These are phyloP conservation scores for Nyssa sinensis DNA, from an alignment of 148 eudicot species.

Conservation along the genomic window DNA sequence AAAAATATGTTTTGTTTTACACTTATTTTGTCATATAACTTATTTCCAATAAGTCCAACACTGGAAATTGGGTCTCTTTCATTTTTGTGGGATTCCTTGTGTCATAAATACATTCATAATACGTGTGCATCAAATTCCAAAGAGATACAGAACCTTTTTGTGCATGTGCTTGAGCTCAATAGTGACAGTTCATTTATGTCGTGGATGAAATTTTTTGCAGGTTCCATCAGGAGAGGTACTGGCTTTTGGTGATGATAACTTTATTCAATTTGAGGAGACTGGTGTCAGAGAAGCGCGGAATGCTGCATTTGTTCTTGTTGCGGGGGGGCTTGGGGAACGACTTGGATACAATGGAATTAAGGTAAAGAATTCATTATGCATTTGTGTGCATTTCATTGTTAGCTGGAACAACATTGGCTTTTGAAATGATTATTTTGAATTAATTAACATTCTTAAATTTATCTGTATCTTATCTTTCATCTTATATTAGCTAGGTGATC, in stretches of 20 bases:
- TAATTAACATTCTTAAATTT: background rate
- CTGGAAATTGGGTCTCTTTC: background rate
- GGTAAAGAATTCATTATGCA: conserved; percentile 38
- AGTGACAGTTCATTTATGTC: background rate
- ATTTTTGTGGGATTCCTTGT: background rate
- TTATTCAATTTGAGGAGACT: conserved; percentile 70
- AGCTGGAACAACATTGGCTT: background rate
- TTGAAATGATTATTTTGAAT: background rate
- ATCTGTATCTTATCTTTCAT: too few species aligned
- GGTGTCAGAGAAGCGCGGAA: conserved; percentile 79
- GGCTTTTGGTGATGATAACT: conserved; percentile 72
- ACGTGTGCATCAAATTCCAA: background rate
- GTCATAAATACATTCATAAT: background rate
- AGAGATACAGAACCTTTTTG: background rate
- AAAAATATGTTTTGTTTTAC: background rate
- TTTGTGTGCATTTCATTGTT: background rate
- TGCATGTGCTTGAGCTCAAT: conserved; percentile 5
- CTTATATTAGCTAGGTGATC: background rate
- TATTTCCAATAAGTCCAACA: background rate
- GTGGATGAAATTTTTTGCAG: conserved; percentile 29
- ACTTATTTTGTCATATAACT: background rate
- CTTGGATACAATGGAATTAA: conserved; percentile 97
- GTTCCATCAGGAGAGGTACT: conserved; percentile 92
- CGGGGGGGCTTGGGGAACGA: conserved; percentile 99
- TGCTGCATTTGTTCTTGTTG: conserved; percentile 99